A percentile compares a stretch with the other conserved stretches of the same genome.
These are phyloP conservation scores for Saccharum officinarum DNA, from an alignment of 176 grass and related monocot genomes.

Conservation along the genomic window DNA sequence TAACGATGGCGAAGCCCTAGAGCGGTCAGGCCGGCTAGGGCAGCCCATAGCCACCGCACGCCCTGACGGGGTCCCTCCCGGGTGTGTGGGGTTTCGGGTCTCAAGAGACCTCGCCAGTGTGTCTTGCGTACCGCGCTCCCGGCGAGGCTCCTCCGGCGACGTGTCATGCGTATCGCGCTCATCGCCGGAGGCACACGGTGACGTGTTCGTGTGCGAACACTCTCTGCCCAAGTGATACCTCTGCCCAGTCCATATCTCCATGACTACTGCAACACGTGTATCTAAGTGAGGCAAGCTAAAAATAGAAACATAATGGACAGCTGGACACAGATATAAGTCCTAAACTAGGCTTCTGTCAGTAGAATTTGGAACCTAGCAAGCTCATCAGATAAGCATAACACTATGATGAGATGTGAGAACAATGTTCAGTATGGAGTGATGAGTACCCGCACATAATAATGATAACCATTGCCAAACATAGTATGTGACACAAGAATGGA, in stretches of 20 bases:
- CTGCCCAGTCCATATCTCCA: neutral
- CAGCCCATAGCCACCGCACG: no score
- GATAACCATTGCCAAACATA: conserved; percentile 32
- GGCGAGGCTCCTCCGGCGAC: no score
- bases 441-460: conserved; percentile 11
- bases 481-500: conserved; percentile 21
- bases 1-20: no score
- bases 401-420: neutral
- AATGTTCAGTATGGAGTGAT: neutral
- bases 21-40: no score
- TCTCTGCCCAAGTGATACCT: conserved; percentile 3
- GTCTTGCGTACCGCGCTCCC: no score
- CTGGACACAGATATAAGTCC: neutral
- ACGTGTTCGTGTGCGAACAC: no score
- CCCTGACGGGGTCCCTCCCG: no score
- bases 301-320: conserved; percentile 20
- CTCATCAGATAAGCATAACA: neutral
- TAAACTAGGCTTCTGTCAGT: neutral
- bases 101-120: no score
- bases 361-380: neutral
- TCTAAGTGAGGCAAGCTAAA: neutral
- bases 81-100: no score
- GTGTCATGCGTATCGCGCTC: no score
- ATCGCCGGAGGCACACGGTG: no score
- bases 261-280: neutral